These are phyloP conservation scores for Lasiodiplodia sp. DNA, from an alignment of 2,329 filamentous ascomycete species.

Conservation along the genomic window DNA sequence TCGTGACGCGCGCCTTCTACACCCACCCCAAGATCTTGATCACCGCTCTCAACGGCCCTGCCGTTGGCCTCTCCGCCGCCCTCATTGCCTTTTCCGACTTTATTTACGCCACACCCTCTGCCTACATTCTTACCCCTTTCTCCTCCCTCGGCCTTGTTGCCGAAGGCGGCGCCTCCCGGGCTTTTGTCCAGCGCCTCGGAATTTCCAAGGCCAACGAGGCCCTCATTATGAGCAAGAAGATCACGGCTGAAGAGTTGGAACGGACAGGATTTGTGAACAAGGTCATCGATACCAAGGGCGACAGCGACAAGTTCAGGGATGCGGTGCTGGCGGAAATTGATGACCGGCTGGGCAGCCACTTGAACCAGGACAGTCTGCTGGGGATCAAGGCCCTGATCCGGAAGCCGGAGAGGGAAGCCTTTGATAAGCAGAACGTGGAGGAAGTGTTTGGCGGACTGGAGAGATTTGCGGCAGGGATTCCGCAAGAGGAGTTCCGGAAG, in stretches of 20 bases:
- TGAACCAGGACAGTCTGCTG: constrained; percentile 79
- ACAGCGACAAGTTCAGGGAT: constrained; percentile 72
- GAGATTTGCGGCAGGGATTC: constrained; percentile 78
- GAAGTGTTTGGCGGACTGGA: constrained; percentile 89
- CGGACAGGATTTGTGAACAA: constrained; percentile 84
- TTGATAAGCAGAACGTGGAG: constrained; percentile 79
- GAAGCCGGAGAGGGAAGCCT: constrained; percentile 71
- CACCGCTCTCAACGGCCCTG: constrained; percentile 89
- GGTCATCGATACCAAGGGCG: constrained; percentile 70
- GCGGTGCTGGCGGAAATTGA: constrained; percentile 81
- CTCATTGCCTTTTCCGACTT: constrained; percentile 87
- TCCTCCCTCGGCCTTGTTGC: constrained; percentile 87
- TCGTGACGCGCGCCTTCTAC: constrained; percentile 89
- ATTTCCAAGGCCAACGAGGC: constrained; percentile 88
- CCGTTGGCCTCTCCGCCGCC: constrained; percentile 85
- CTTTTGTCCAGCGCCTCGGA: constrained; percentile 81
- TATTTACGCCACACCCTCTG: constrained; percentile 81
- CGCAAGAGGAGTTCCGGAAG: constrained; percentile 88
- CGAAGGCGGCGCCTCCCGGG: constrained; percentile 82
- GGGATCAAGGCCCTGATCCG: constrained; percentile 86
- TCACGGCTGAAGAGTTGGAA: constrained; percentile 76
- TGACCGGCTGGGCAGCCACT: constrained; percentile 78
- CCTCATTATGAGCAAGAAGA: constrained; percentile 85
- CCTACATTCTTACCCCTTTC: constrained; percentile 92
- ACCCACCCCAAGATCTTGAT: constrained; percentile 93